phyloP scores from a whole-genome alignment of 78 protist genomes.

The Paulinella micropora region DNA sequence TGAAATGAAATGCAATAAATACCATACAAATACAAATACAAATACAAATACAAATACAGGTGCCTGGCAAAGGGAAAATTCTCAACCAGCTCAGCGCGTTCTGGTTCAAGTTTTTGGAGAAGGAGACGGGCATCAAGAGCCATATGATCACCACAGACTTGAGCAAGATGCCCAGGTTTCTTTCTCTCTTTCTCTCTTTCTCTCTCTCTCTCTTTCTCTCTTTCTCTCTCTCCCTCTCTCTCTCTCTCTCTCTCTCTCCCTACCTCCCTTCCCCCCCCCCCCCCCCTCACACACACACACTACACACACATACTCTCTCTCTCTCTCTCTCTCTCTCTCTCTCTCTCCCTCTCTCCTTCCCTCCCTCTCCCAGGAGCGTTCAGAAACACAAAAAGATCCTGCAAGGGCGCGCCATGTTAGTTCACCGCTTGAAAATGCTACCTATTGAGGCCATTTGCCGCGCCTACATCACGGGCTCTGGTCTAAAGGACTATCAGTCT shows the following conservation, averaged over 20 bases:
- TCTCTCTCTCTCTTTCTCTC: too few species aligned
- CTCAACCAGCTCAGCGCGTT: constrained; percentile 32
- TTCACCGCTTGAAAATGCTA: constrained; percentile 32
- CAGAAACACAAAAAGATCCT: not conserved
- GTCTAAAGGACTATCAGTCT: constrained; percentile 24
- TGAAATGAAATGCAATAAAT: too few species aligned
- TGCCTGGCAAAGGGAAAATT: constrained; percentile 42
- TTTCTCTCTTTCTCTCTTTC: too few species aligned
- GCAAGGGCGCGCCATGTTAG: constrained; percentile 26
- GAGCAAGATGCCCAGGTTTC: constrained; percentile 27
- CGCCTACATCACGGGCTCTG: constrained; percentile 46
- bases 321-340: too few species aligned
- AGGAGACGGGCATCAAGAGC: not conserved
- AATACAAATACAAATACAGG: too few species aligned
- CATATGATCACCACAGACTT: constrained; percentile 32
- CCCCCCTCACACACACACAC: too few species aligned
- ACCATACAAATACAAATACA: too few species aligned
- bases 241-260: too few species aligned
- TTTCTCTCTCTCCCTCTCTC: too few species aligned
- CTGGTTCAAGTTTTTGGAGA: constrained; percentile 21
- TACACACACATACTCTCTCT: too few species aligned
- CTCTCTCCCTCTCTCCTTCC: too few species aligned
- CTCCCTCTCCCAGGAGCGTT: constrained; percentile 1
- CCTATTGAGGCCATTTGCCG: constrained; percentile 43
- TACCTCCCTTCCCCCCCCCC: too few species aligned